Conservation (phyloP, 2,329 filamentous ascomycete species). For the Seiridium cupressi region DNA sequence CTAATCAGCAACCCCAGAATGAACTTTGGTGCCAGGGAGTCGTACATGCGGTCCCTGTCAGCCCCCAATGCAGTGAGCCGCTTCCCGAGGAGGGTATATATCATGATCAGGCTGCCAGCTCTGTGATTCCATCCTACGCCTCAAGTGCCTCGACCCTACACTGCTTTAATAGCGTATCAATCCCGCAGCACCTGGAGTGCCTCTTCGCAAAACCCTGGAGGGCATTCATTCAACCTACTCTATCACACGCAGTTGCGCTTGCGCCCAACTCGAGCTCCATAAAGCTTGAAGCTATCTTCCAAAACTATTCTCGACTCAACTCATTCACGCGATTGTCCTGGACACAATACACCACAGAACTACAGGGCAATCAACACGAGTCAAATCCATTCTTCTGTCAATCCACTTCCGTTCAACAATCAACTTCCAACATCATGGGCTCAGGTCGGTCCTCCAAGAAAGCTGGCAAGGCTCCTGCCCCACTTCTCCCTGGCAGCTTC, state of each 20-base stretch:
- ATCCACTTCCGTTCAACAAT: neutral
- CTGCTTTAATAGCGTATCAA: conserved; percentile 9
- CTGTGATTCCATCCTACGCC: neutral
- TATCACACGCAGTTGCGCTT: neutral
- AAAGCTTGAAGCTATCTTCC: conserved; percentile 11
- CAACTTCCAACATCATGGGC: conserved; percentile 15
- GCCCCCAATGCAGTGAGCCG: neutral
- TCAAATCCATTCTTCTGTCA: neutral
- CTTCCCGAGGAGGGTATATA: neutral
- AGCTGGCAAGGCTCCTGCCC: conserved; percentile 11
- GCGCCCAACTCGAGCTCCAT: neutral
- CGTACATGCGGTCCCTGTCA: neutral
- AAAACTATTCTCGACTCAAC: neutral
- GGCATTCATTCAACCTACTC: conserved; percentile 18
- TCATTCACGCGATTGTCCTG: too few relatives aligned
- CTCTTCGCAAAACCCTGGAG: conserved; percentile 19
- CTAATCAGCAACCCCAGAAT: conserved; percentile 11
- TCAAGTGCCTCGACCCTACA: conserved; percentile 10
- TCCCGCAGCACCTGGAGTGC: conserved; percentile 22
- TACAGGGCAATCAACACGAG: too few relatives aligned
- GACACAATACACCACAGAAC: too few relatives aligned
- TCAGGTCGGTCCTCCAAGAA: conserved; percentile 13
- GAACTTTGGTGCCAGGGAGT: neutral
- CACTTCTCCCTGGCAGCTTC: conserved; percentile 11
- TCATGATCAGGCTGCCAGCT: conserved; percentile 1